Evolutionary conservation across 2,329 filamentous ascomycete genomes (phyloP), one percentile per base, ranked within the genome.

Genomic region (Aspergillus fischeri): DNA sequence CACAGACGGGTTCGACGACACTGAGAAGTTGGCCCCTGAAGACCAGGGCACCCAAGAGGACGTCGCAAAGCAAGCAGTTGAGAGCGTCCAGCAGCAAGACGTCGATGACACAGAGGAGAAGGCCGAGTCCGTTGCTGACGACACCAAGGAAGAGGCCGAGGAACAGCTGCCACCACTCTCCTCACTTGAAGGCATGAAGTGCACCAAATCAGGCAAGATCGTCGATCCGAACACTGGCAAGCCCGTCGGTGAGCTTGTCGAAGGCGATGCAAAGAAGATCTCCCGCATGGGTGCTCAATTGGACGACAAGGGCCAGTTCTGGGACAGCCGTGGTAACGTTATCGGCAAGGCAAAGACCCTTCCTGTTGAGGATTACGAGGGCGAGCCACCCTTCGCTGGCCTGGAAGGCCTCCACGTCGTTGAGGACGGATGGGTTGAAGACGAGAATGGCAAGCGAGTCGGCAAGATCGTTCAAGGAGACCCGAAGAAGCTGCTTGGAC

Each of bases 201-300:
- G 70, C 68, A 79, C 72, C 69, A 81, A 75, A 67, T 70, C 66
- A 58, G 77, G 68, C 58, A 80, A 69, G 62, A 77, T 73, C 60
- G 70, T 80, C 51, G 74, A 78, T 42, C 62, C 63, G 8, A 28
- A 64, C 1, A 67, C 75, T 9, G 77, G 79, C 41, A 80, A 78
- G 48, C 75, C 80, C 1, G 69, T 81, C 48, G 86, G 86, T 45
- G 81, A 87, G 53, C 71, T 87, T 11, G 72, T 80, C 14, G 83
- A 86, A 60, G 87, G 85, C 60, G 83, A 86, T 20, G 80, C 86
- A 57, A 86, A 86, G 75, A 87, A 86, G 71, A 77, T 86, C 63
- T 65, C 73, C 49, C 73, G 73, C 49, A 60, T 72, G 21, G 76
- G 75, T 9, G 66, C 63, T 21, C 63, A 65, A 17, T 70, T 75